Percentiles rank a stretch among this genome's conserved stretches.
phyloP scores from a whole-genome alignment of 139 green algal genomes.

The Chlamydomonas asymmetrica region DNA sequence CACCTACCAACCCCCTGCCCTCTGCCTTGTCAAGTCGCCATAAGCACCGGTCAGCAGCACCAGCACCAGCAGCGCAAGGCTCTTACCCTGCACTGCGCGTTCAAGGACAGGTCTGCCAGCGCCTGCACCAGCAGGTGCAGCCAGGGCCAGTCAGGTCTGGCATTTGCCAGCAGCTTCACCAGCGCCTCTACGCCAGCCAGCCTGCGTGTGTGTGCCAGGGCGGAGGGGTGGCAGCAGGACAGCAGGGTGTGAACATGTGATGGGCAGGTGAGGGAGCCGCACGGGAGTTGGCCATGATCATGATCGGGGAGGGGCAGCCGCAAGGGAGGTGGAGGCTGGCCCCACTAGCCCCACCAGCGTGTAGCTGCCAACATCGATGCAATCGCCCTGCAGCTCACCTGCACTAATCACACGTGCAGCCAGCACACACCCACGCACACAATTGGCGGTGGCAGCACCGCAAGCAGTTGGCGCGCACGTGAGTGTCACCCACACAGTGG shows the following conservation, averaged over 20 bases:
- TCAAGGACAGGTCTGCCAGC: constrained; percentile 18
- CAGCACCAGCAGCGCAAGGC: not conserved
- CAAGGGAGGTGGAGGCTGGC: not conserved
- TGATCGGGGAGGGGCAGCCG: not conserved
- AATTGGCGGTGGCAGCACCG: too few species aligned
- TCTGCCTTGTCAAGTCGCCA: too few species aligned
- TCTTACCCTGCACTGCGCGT: constrained; percentile 15
- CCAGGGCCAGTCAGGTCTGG: constrained; percentile 14
- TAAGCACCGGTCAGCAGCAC: too few species aligned
- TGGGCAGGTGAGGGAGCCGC: not conserved
- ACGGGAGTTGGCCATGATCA: not conserved
- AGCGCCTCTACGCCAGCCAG: constrained; percentile 37
- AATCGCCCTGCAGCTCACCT: not conserved
- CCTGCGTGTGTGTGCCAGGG: not conserved
- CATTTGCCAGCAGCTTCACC: constrained; percentile 28
- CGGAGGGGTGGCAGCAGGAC: too few species aligned
- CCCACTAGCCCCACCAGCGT: not conserved
- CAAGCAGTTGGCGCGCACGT: too few species aligned
- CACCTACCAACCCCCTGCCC: too few species aligned
- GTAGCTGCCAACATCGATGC: not conserved
- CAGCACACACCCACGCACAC: too few species aligned
- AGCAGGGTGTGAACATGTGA: not conserved
- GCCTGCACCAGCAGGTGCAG: constrained; percentile 27
- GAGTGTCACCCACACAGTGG: too few species aligned
- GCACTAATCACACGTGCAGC: not conserved